A percentile compares a stretch with the other conserved stretches of the same genome.
These are phyloP conservation scores for Cladophialophora bantiana DNA, from an alignment of 2,329 filamentous ascomycete genomes.

Conservation along the genomic window DNA sequence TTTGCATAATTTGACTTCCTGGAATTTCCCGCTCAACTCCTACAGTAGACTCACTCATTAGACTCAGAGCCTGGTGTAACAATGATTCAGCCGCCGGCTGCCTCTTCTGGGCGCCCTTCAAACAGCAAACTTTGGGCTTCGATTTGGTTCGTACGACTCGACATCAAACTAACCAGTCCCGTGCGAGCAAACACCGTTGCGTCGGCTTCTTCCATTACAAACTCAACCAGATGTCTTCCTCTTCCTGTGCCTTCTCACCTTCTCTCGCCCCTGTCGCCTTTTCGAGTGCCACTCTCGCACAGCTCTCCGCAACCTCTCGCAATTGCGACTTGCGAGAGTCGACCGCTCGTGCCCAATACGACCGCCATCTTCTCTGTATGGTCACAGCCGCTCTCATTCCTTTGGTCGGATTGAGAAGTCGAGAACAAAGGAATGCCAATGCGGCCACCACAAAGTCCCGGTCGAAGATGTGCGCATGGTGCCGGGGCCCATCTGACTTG, in stretches of 20 bases:
- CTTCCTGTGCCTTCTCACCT: background rate
- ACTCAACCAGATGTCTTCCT: slow-evolving; percentile 35
- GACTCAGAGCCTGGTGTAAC: background rate
- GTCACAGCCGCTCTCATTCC: slow-evolving; percentile 58
- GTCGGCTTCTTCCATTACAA: slow-evolving; percentile 14
- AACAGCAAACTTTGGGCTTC: background rate
- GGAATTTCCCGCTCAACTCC: slow-evolving; percentile 1
- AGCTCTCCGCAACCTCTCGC: slow-evolving; percentile 51
- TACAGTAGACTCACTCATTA: background rate
- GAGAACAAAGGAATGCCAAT: slow-evolving; percentile 66
- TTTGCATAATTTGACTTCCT: background rate
- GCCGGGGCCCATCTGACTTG: background rate
- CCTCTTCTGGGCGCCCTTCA: background rate
- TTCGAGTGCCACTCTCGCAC: slow-evolving; percentile 23
- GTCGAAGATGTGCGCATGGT: slow-evolving; percentile 55
- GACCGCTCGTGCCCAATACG: slow-evolving; percentile 30
- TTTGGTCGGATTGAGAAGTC: slow-evolving; percentile 60
- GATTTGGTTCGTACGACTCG: background rate
- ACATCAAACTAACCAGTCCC: background rate
- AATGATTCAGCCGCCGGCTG: background rate
- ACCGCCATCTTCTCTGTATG: slow-evolving; percentile 62
- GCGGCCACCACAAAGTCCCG: slow-evolving; percentile 63
- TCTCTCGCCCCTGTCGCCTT: background rate
- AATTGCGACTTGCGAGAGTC: slow-evolving; percentile 44
- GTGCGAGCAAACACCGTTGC: background rate